These are phyloP conservation scores for Thermochaetoides thermophila DNA, from an alignment of 495 filamentous ascomycete species.

Conservation along the genomic window DNA sequence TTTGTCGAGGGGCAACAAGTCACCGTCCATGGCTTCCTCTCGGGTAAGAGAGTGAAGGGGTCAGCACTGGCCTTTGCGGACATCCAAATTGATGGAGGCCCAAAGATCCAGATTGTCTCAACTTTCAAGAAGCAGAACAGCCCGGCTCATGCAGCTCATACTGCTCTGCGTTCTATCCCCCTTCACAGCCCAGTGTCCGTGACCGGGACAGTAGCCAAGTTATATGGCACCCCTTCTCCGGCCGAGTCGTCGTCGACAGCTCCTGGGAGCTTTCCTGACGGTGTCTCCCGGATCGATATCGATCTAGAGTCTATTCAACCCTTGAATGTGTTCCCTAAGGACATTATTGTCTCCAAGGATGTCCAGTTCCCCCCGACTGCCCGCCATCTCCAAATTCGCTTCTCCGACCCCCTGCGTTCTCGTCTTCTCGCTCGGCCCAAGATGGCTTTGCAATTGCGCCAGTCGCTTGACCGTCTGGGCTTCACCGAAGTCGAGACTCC, in stretches of 20 bases:
- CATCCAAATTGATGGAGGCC: constrained; percentile 25
- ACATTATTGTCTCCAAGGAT: constrained; percentile 57
- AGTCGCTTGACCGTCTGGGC: constrained; percentile 31
- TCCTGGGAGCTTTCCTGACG: constrained; percentile 4
- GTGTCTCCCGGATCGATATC: constrained; percentile 15
- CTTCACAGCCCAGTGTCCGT: constrained; percentile 27
- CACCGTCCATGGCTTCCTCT: constrained; percentile 59
- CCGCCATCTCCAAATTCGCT: constrained; percentile 76
- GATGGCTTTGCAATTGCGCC: constrained; percentile 37
- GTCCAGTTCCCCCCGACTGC: constrained; percentile 57
- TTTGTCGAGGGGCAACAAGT: constrained; percentile 33
- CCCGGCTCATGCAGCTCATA: constrained; percentile 10
- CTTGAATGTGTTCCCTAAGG: constrained; percentile 61
- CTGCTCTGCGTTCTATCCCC: constrained; percentile 19
- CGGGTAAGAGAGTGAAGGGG: constrained; percentile 43
- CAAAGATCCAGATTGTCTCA: constrained; percentile 24
- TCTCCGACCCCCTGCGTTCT: constrained; percentile 43
- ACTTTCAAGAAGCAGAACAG: constrained; percentile 10
- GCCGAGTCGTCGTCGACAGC: neutral
- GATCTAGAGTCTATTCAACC: constrained; percentile 42
- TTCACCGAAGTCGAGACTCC: constrained; percentile 87
- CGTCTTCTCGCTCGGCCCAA: constrained; percentile 44
- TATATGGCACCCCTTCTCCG: neutral
- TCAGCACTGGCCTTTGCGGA: constrained; percentile 56
- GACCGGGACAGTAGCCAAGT: constrained; percentile 15